Evolutionary conservation across 148 eudicot species (phyloP).

Genomic region (Limonium bicolor): DNA sequence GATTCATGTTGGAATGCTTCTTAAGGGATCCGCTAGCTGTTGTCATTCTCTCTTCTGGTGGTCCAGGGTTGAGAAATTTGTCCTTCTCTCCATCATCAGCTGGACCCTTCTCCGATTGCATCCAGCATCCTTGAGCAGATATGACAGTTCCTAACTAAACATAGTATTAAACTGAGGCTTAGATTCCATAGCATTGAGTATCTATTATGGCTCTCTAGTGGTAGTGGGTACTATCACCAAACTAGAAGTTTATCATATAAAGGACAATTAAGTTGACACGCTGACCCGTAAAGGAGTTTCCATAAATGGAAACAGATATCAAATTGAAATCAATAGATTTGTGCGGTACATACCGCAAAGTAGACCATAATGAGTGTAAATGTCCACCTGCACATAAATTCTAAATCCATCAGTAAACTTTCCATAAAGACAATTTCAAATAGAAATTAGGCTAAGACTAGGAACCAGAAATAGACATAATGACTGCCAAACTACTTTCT

Average conservation of each 20-base stretch:
- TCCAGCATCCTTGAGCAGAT: constrained; percentile 62
- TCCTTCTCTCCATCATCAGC: constrained; percentile 14
- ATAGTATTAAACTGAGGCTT: neutral
- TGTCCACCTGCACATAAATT: constrained; percentile 64
- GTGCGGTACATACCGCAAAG: constrained; percentile 46
- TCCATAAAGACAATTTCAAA: no score
- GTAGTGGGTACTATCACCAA: no score
- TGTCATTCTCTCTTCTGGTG: constrained; percentile 1
- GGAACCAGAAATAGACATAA: no score
- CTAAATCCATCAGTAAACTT: neutral
- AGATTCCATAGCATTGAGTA: neutral
- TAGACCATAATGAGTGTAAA: constrained; percentile 57
- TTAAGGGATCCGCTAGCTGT: constrained; percentile 1
- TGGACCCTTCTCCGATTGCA: constrained; percentile 14
- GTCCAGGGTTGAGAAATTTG: constrained; percentile 19
- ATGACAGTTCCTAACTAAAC: constrained; percentile 48
- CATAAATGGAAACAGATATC: no score
- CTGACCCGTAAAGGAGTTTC: no score
- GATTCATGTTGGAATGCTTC: constrained; percentile 1
- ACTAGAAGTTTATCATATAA: no score
- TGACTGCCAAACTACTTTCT: no score
- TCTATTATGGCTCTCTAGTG: no score
- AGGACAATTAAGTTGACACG: no score
- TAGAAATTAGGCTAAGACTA: no score
- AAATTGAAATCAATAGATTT: neutral